Percentiles rank a stretch among this genome's conserved stretches.
These are phyloP conservation scores for Daldinia decipiens DNA, from an alignment of 495 filamentous ascomycete species.

Conservation along the genomic window DNA sequence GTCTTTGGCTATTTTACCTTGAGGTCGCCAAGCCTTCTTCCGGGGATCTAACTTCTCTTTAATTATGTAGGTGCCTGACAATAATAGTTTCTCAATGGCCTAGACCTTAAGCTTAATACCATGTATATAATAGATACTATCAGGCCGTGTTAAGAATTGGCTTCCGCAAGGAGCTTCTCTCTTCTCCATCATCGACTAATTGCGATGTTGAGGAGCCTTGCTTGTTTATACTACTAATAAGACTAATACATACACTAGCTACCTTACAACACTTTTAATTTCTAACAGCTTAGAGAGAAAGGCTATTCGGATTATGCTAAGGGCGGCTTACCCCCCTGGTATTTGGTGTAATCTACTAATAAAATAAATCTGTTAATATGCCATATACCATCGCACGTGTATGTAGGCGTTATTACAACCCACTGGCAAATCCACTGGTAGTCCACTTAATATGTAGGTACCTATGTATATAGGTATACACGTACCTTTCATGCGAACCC, in stretches of 20 bases:
- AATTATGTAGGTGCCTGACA: neutral
- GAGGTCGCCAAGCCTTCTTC: neutral
- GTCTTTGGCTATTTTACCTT: slow-evolving; percentile 1
- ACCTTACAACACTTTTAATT: neutral
- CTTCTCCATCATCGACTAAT: slow-evolving; percentile 15
- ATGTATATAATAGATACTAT: slow-evolving; percentile 6
- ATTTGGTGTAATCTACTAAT: neutral
- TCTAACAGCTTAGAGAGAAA: neutral
- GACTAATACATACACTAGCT: neutral
- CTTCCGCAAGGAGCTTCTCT: slow-evolving; percentile 5
- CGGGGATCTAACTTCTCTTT: slow-evolving; percentile 1
- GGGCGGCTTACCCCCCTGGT: neutral
- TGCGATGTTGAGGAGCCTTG: slow-evolving; percentile 3
- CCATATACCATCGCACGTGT: neutral
- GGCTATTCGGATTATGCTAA: neutral
- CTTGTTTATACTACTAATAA: neutral
- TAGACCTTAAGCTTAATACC: neutral
- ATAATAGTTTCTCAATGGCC: neutral
- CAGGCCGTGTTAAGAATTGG: neutral
- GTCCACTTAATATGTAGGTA: neutral
- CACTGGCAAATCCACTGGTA: neutral
- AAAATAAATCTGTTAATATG: neutral
- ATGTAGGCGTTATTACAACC: neutral
- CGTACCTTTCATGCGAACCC: too few species aligned
- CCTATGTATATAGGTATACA: too few species aligned